Conservation (phyloP, 352 stramenopile genomes). For the Phytopythium delawarense region DNA sequence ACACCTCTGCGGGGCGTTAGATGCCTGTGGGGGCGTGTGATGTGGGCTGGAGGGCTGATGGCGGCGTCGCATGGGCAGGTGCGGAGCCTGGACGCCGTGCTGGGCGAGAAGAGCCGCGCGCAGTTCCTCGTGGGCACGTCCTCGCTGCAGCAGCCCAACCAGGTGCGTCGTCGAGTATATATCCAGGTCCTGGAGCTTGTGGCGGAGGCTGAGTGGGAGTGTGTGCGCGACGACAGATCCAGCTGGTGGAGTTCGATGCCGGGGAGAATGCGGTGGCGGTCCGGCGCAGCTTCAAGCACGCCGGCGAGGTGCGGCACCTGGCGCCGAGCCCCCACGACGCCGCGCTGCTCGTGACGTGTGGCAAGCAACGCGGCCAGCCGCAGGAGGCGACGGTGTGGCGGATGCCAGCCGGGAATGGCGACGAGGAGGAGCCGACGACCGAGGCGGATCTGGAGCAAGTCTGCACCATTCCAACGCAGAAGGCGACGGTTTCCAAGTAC, state of each 20-base stretch:
- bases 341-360: slow-evolving; percentile 53
- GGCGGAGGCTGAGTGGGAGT: no score
- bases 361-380: slow-evolving; percentile 32
- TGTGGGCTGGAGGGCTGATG: background rate
- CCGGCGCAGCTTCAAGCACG: slow-evolving; percentile 37
- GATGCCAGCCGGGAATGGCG: slow-evolving; percentile 20
- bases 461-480: slow-evolving; percentile 34
- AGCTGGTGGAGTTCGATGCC: slow-evolving; percentile 57
- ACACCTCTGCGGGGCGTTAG: background rate
- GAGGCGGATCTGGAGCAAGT: slow-evolving; percentile 30
- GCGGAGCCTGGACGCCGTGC: slow-evolving; percentile 61
- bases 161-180: slow-evolving; percentile 21
- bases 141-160: slow-evolving; percentile 59
- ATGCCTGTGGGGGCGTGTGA: background rate
- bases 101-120: slow-evolving; percentile 53
- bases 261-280: slow-evolving; percentile 30
- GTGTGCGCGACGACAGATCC: slow-evolving; percentile 29
- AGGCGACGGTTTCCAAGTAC: slow-evolving; percentile 42
- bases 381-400: slow-evolving; percentile 46
- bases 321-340: slow-evolving; percentile 41
- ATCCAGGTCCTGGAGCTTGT: no score
- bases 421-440: slow-evolving; percentile 5
- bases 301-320: slow-evolving; percentile 43
- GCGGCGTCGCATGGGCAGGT: slow-evolving; percentile 20
- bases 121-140: slow-evolving; percentile 70